Evolutionary conservation across 2,329 filamentous ascomycete species (phyloP), one percentile per base, ranked within the genome.

Genomic region (Tolypocladium capitatum): DNA sequence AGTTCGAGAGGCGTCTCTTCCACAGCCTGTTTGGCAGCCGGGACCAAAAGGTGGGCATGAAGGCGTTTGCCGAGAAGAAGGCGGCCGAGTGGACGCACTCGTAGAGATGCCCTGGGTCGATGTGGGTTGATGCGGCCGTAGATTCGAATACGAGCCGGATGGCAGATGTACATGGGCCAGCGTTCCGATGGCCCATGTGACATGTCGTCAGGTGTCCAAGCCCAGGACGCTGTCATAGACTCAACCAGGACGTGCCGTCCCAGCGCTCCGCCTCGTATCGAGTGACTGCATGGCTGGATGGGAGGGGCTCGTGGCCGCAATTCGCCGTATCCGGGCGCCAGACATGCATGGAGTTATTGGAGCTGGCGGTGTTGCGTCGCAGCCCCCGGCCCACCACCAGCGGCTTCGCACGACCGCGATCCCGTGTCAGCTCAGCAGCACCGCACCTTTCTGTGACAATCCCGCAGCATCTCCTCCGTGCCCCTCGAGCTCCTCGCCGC

Each of bases 21-120:
- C 92, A 98, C 68, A 78, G 82, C 27, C 62, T 96, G 60, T 98
- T 98, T 70, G 92, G 91, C 21, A 94, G 85, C 63, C 79, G 87
- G 69, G 92, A 98, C 67, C 92, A 98, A 70, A 98, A 97, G 75
- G 86, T 96, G 65, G 90, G 88, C 66, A 81, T 97, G 92, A 83
- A 83, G 64, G 92, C 92, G 13, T 98, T 98, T 74, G 85, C 86
- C 2, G 86, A 90, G 68, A 97, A 97, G 81, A 80, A 86, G 71
- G 94, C 94, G 76, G 71, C 92, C 0, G 81, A 92, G 65, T 98
- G 92, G 91, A 81, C 76, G 52, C 75, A 96, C 65, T 80, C 87
- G 63, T 94, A 76, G 20, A 36, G 32, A 16, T 5, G 20, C 31
- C 16, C 38, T 11, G 9, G 9, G 38, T 4, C 30, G 6, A 14